Base-by-base conservation (phyloP, 1,284 basidiomycete genomes). In the Pseudozyma tsukubaensis region DNA sequence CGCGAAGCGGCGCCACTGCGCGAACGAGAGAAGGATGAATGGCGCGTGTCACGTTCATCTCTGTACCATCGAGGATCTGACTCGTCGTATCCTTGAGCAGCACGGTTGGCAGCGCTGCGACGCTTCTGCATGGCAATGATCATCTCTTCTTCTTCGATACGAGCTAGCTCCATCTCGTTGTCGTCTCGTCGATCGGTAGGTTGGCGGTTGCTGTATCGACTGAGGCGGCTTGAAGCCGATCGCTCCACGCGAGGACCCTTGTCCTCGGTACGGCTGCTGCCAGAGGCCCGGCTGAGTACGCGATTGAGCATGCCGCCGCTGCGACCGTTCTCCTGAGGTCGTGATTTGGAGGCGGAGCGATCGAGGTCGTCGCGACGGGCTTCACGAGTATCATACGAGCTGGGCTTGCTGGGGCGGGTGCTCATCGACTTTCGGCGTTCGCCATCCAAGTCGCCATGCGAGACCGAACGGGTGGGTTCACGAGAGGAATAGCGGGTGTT, bases 141-240 rank as follows among this genome's bases (percentile, higher is more conserved):
- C 66, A 66, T 65, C 50, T 74, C 72, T 43, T 74, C 72, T 47
- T 73, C 71, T 36, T 73, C 71, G 61, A 73, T 73, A 14, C 61
- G 58, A 2, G 60, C 60, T 1, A 74, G 66, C 16, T 74, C 66
- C 37, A 58, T 58, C 36, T 69, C 71, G 24, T 48, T 54, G 19
- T 69, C 66, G 40, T 69, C 65, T 16, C 65, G 53, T 43, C 72
- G 62, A 18, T 58, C 54, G 21, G 55, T 13, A 13, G 62, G 55
- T n/a, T 36, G 42, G 16, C 54, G 54, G 32, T 62, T 43, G 66
- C 55, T 70, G 56, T 69, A 69, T 18, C 72, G 62, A 19, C 48
- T 61, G 24, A 70, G 49, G 50, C 72, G 66, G 5, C 40, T 40
- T 19, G 66, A 62, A 16, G 62, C 50, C 6, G 71, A 53, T 14